These are phyloP conservation scores for Rosellinia necatrix DNA, from an alignment of 2,329 filamentous ascomycete species.

Conservation along the genomic window DNA sequence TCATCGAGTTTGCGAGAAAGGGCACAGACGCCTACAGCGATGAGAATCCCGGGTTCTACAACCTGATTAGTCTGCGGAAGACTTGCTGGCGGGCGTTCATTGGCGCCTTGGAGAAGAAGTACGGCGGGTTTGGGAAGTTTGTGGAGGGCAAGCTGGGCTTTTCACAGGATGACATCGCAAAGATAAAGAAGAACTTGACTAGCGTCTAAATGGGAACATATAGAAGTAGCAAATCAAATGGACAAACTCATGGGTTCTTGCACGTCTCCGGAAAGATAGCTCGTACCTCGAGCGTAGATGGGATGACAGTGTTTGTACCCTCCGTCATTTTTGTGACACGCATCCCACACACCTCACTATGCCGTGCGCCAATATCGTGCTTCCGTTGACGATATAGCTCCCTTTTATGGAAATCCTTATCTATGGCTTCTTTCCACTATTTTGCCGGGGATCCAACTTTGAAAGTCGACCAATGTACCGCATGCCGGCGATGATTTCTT, in stretches of 20 bases:
- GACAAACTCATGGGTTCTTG: too few relatives aligned
- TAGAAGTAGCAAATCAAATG: too few relatives aligned
- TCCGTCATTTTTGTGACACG: too few relatives aligned
- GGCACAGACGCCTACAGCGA: constrained; percentile 44
- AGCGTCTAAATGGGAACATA: constrained; percentile 3
- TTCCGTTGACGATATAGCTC: too few relatives aligned
- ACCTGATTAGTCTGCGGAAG: constrained; percentile 50
- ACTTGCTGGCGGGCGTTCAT: constrained; percentile 53
- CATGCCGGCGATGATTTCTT: too few relatives aligned
- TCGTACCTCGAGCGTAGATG: background rate
- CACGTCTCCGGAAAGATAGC: background rate
- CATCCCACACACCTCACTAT: too few relatives aligned
- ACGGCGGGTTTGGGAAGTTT: constrained; percentile 57
- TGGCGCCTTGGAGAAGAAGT: constrained; percentile 47
- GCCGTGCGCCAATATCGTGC: too few relatives aligned
- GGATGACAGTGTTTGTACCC: too few relatives aligned
- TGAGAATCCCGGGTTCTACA: constrained; percentile 54
- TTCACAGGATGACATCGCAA: constrained; percentile 49
- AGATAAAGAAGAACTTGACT: constrained; percentile 53
- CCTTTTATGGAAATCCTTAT: too few relatives aligned
- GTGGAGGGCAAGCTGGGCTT: constrained; percentile 52
- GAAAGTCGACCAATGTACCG: too few relatives aligned
- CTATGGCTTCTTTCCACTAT: too few relatives aligned
- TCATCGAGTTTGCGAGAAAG: constrained; percentile 49
- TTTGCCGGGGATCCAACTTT: too few relatives aligned